Percentiles rank a stretch among this genome's conserved stretches.
These are phyloP conservation scores for Bothriochloa decipiens DNA, from an alignment of 176 grass and related monocot species.

Conservation along the genomic window DNA sequence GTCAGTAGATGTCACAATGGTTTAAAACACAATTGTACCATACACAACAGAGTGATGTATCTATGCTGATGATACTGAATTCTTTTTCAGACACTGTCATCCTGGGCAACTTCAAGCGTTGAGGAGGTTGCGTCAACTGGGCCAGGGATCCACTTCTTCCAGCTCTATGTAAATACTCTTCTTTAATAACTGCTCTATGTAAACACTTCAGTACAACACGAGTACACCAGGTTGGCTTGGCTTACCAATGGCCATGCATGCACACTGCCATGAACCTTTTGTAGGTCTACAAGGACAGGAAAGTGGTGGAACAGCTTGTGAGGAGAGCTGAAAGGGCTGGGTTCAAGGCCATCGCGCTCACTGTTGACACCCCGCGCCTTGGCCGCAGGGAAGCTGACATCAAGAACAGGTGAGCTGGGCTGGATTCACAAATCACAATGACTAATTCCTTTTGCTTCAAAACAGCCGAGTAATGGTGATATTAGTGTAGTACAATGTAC, in stretches of 20 bases:
- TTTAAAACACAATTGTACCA: constrained; percentile 14
- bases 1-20: constrained; percentile 39
- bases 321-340: constrained; percentile 93
- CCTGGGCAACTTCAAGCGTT: constrained; percentile 98
- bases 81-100: constrained; percentile 79
- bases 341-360: constrained; percentile 97
- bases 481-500: neutral
- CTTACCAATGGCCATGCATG: neutral
- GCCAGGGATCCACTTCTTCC: constrained; percentile 96
- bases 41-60: neutral
- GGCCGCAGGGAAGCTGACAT: constrained; percentile 98
- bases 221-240: neutral
- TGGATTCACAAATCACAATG: neutral
- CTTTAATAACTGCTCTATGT: too few species aligned
- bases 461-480: neutral
- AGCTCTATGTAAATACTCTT: constrained; percentile 73
- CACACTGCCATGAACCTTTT: neutral
- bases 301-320: constrained; percentile 92
- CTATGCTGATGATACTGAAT: constrained; percentile 19
- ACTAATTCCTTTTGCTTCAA: neutral
- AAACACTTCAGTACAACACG: neutral
- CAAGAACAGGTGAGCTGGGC: constrained; percentile 72
- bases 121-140: constrained; percentile 98
- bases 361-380: constrained; percentile 91
- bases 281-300: constrained; percentile 92